Percentiles rank a stretch among this genome's conserved stretches.
phyloP scores from a whole-genome alignment of 768 basidiomycete species.

The Terana coerulea region DNA sequence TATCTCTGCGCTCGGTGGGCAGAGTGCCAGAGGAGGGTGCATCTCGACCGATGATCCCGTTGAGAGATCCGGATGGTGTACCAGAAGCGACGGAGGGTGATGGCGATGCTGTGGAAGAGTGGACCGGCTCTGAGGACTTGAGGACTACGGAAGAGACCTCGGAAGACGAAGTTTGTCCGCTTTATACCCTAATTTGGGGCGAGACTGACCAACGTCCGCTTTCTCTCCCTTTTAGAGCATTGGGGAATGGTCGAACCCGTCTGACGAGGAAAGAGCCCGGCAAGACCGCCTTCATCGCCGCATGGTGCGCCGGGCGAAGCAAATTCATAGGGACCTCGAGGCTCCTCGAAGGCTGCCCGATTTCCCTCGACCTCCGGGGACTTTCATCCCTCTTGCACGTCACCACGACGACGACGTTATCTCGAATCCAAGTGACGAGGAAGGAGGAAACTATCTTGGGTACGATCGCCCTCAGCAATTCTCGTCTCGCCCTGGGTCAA shows the following conservation, averaged over 20 bases:
- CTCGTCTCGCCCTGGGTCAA: conserved; percentile 38
- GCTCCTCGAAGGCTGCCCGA: conserved; percentile 69
- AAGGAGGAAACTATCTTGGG: conserved; percentile 16
- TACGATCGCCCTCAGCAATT: conserved; percentile 8
- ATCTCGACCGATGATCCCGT: conserved; percentile 17
- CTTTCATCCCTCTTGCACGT: conserved; percentile 29
- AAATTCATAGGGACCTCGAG: conserved; percentile 43
- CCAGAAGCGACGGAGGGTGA: conserved; percentile 34
- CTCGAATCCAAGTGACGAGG: conserved; percentile 87
- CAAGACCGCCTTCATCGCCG: conserved; percentile 63
- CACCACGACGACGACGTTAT: conserved; percentile 58
- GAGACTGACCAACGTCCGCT: conserved; percentile 14
- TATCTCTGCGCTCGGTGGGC: conserved; percentile 63
- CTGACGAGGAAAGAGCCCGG: conserved; percentile 82
- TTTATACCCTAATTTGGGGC: conserved; percentile 6
- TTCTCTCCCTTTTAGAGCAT: conserved; percentile 52
- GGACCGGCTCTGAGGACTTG: conserved; percentile 82
- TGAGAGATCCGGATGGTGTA: conserved; percentile 29
- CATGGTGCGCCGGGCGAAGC: conserved; percentile 44
- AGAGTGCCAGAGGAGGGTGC: conserved; percentile 28
- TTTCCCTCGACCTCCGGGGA: conserved; percentile 74
- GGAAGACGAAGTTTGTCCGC: conserved; percentile 61
- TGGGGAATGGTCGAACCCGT: conserved; percentile 88
- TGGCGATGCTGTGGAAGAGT: conserved; percentile 55
- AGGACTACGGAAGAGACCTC: conserved; percentile 56